Evolutionary conservation across 441 rosid species (phyloP), one percentile per base, ranked within the genome.

Genomic region (Erodium chrysanthum): DNA sequence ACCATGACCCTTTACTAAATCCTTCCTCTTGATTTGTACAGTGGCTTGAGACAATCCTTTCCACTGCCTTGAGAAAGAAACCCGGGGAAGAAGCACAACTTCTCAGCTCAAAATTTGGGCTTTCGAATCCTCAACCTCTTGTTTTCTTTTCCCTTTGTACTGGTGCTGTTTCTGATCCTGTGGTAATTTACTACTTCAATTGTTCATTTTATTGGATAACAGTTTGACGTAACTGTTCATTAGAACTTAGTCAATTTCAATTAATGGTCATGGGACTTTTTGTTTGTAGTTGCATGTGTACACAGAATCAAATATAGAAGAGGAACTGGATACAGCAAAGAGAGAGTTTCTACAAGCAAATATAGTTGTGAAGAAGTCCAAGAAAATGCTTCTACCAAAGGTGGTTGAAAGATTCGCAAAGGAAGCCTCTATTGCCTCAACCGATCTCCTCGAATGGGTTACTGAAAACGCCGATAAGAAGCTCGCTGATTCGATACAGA

Each of bases 11-110:
- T 68, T n/a, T 31, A 44, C 33, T 66, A 8, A 35, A 23, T 31
- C 14, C 58, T 66, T 21, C 29, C 8, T 68, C 72, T 69, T 67
- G 65, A 56, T 67, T 67, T 65, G 64, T 42, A 22, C 85, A 92
- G 96, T 90, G 96, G 98, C 87, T 92, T 31, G 96, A 88, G 84
- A 82, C 83, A 54, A 79, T 92, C 56, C 78, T 92, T 59, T 85
- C 92, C 21, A 84, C 90, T 15, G 89, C 96, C 67, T 75, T 85
- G 71, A 64, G 93, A 81, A 90, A 88, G 79, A 85, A 83, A 73
- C 81, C 87, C 23, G 70, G 83, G 5, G 91, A 92, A 69, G 98
- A 84, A 77, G 83, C 74, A 76, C 88, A 84, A 52, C 65, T 79
- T 18, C 72, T 86, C 69, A 70, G 77, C 69, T 79, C 88, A 68